Conservation (phyloP, 495 filamentous ascomycete genomes). For the Lindgomyces ingoldianus region DNA sequence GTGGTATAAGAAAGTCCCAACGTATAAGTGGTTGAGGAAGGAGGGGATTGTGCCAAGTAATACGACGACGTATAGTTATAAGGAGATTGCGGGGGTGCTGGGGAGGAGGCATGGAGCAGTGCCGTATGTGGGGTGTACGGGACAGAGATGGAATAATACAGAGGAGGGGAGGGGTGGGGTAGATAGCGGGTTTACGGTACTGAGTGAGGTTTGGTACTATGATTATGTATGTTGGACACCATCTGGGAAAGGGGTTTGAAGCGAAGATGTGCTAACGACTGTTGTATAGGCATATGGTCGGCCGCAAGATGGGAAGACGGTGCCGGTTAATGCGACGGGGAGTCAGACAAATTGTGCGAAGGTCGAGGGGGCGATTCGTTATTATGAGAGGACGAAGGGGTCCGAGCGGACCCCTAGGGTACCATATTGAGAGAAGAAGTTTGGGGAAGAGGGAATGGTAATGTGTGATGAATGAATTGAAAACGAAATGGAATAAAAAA, state of each 20-base stretch:
- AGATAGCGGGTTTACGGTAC: constrained; percentile 51
- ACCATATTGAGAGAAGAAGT: constrained; percentile 10
- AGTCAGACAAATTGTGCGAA: constrained; percentile 49
- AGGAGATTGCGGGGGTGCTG: constrained; percentile 47
- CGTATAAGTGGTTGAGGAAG: constrained; percentile 44
- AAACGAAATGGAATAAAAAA: too few relatives aligned
- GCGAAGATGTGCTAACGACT: constrained; percentile 9
- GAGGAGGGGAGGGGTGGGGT: constrained; percentile 46
- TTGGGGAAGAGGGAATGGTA: neutral
- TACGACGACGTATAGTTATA: constrained; percentile 45
- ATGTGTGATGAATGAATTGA: neutral
- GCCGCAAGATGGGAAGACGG: constrained; percentile 48
- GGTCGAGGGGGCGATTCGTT: constrained; percentile 46
- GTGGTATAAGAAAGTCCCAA: constrained; percentile 51
- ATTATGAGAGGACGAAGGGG: constrained; percentile 46
- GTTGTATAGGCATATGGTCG: constrained; percentile 48
- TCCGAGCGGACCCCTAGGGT: constrained; percentile 28
- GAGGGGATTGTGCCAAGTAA: constrained; percentile 37
- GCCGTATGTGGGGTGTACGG: constrained; percentile 54
- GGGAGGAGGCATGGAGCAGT: constrained; percentile 41
- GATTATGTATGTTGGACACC: neutral
- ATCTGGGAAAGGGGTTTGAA: neutral
- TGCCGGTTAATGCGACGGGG: constrained; percentile 47
- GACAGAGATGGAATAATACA: constrained; percentile 53
- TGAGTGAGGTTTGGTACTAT: constrained; percentile 43